Base-by-base conservation (phyloP, 2,329 filamentous ascomycete species). In the Alternaria novae-zelandiae region DNA sequence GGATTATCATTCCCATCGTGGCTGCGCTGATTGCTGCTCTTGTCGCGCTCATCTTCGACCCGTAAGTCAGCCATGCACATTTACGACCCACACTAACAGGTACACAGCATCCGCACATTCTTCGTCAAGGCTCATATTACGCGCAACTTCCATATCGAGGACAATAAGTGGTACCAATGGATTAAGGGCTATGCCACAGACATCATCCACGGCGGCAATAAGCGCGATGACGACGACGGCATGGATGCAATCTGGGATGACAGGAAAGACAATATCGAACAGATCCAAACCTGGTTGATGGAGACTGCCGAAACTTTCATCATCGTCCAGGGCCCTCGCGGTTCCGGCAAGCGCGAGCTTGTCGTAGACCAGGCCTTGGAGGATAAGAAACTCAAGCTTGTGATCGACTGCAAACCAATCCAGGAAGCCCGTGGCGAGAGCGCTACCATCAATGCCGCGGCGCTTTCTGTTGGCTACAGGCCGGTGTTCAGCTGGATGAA, bases 401-500 rank as follows among this genome's bases (percentile, higher is more conserved):
- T 96, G 4, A 88, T 98, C 47, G 96, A 99, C 81, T 98, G 95
- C 83, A 97, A 97, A 78, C 91, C 92, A 1, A 92, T 98, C 11
- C 91, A 95, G 63, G 95, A 98, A 79, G 94, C 95, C 1, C 89
- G 92, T 58, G 94, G 96, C 6, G 96, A 99, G 75, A 90, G 90
- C 8, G 88, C 90, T 3, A 97, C 92, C 0, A 97, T 99, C 72
- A 88, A 88, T 64, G 89, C 91, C 44, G 89, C 96, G 6, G 96
- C 95, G 1, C 82, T 85, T 2, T 89, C 94, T 67, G 94, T 98
- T 53, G 95, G 96, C 9, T 98, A 97, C 77, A 86, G 92, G 9
- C 96, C 96, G 0, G 89, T 99, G 0, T 99, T 99, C 78, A 96
- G 93, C 0, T 98, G 94, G 92, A 91, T 96, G 82, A 97, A 98